Evolutionary conservation across 2,329 filamentous ascomycete species (phyloP).

Genomic region (Fusarium paranaense): DNA sequence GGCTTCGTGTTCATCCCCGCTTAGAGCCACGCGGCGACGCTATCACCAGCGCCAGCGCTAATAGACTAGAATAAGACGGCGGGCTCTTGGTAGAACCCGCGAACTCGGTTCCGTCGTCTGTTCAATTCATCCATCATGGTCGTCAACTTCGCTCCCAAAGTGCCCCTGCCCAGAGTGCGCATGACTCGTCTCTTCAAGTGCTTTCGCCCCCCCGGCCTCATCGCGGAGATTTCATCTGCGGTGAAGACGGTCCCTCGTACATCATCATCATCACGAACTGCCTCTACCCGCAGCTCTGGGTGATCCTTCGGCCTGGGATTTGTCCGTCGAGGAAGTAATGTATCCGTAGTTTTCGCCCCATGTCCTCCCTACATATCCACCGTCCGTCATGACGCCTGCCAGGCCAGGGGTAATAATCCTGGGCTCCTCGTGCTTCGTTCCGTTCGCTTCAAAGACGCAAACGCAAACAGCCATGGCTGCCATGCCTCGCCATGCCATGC

Average conservation of each 20-base stretch:
- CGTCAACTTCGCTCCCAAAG: not conserved
- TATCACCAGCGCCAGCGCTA: constrained; percentile 10
- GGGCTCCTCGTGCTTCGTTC: constrained; percentile 7
- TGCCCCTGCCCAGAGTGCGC: constrained; percentile 14
- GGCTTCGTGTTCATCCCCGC: not conserved
- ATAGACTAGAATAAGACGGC: not conserved
- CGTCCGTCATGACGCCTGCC: constrained; percentile 15
- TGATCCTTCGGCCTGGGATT: not conserved
- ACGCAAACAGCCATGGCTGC: not conserved
- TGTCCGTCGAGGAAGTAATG: not conserved
- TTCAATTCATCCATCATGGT: not conserved
- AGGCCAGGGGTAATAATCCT: constrained; percentile 13
- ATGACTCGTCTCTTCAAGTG: constrained; percentile 27
- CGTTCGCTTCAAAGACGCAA: not conserved
- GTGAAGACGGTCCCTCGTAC: constrained; percentile 9
- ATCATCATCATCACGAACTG: constrained; percentile 17
- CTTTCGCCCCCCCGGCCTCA: not conserved
- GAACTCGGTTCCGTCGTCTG: not conserved
- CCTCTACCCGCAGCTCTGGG: not conserved
- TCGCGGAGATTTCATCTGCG: constrained; percentile 29
- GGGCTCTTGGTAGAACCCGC: constrained; percentile 1
- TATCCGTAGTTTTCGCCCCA: not conserved
- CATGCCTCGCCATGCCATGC: not conserved
- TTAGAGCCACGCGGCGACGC: constrained; percentile 9
- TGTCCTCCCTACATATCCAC: not conserved